These are phyloP conservation scores for Hapsidospora chrysogenum DNA, from an alignment of 495 filamentous ascomycete species.

Conservation along the genomic window DNA sequence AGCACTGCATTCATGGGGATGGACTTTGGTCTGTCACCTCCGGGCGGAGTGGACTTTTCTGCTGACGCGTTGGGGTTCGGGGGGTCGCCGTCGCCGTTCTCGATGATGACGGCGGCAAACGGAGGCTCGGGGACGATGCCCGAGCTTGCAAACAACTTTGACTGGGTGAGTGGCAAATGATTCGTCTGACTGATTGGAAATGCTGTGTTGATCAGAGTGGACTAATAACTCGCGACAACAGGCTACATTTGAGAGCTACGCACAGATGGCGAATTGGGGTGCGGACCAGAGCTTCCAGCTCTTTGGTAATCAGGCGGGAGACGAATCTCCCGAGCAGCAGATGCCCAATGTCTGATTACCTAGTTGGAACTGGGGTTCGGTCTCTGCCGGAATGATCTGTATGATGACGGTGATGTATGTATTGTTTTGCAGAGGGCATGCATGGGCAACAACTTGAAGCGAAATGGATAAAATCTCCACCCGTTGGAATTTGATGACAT, in stretches of 20 bases:
- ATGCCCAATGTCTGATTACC: too few species aligned
- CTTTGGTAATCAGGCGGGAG: constrained; percentile 11
- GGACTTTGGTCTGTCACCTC: constrained; percentile 15
- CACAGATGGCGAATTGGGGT: constrained; percentile 29
- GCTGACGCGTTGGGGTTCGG: constrained; percentile 37
- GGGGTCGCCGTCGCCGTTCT: constrained; percentile 35
- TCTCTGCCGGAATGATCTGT: too few species aligned
- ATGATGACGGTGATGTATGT: too few species aligned
- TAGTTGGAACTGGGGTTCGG: too few species aligned
- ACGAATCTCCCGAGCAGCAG: background rate
- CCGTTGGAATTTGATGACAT: too few species aligned
- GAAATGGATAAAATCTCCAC: too few species aligned
- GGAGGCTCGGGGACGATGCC: constrained; percentile 17
- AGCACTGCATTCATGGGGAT: constrained; percentile 17
- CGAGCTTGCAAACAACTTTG: constrained; percentile 42
- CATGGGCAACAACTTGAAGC: too few species aligned
- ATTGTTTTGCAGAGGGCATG: too few species aligned
- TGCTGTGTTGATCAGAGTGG: background rate
- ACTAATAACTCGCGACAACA: constrained; percentile 8
- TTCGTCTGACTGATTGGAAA: background rate
- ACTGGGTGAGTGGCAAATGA: constrained; percentile 48
- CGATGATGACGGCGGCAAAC: constrained; percentile 29
- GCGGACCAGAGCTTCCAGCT: constrained; percentile 28
- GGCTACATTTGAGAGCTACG: constrained; percentile 32
- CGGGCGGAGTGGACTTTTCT: too few species aligned